Conservation (phyloP, 257 asterid genomes). For the Rehmannia glutinosa region DNA sequence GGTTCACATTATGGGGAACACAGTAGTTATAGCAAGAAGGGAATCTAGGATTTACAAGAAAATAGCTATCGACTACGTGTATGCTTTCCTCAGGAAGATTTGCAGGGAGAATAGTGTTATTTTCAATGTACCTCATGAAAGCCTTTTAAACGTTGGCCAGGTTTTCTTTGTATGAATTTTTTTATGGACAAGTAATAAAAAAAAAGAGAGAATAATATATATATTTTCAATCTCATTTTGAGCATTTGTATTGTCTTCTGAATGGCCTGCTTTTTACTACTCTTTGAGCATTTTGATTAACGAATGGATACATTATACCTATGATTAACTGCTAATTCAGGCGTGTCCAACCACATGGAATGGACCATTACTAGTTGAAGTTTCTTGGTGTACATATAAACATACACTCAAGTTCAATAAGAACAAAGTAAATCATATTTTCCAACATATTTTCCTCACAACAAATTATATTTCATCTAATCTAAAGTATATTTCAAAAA, state of each 20-base stretch:
- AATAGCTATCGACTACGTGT: conserved; percentile 67
- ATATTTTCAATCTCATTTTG: not conserved
- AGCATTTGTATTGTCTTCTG: too few relatives aligned
- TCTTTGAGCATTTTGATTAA: not conserved
- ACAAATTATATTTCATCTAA: too few relatives aligned
- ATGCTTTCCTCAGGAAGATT: conserved; percentile 80
- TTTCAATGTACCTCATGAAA: conserved; percentile 75
- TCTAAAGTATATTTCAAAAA: too few relatives aligned
- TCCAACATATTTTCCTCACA: too few relatives aligned
- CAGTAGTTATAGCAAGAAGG: conserved; percentile 68
- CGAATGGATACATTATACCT: too few relatives aligned
- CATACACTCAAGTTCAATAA: too few relatives aligned
- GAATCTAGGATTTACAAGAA: conserved; percentile 59
- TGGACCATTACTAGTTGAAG: too few relatives aligned
- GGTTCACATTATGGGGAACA: conserved; percentile 77
- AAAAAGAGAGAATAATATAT: not conserved
- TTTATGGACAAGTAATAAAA: not conserved
- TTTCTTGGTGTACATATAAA: too few relatives aligned
- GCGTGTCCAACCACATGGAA: too few relatives aligned
- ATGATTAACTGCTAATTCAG: too few relatives aligned
- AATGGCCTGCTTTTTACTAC: not conserved
- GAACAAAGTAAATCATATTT: too few relatives aligned
- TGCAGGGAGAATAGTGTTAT: conserved; percentile 91
- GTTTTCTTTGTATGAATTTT: conserved; percentile 49
- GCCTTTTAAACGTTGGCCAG: conserved; percentile 82